Evolutionary conservation across 495 filamentous ascomycete species (phyloP), one percentile per base, ranked within the genome.

Genomic region (Penicillium fimorum): DNA sequence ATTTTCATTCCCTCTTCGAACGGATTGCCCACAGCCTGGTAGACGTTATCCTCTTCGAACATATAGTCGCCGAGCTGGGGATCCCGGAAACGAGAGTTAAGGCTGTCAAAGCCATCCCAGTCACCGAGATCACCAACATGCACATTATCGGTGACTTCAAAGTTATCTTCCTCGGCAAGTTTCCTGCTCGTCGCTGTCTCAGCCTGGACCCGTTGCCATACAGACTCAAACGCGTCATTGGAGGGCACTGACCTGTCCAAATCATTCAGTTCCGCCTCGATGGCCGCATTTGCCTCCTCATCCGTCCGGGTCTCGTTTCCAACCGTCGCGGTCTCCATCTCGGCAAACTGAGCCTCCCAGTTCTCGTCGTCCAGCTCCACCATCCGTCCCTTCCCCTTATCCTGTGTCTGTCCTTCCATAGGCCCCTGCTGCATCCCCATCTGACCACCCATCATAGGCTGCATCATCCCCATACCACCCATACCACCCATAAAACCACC

Each of bases 261-360:
- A 71, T 89, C 80, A 75, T 96, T 85, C 68, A 97, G 81, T 78
- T 97, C 91, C 53, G 79, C 82, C 76, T 97, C 95, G 70, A 94
- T 91, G 15, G 87, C 90, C 55, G 78, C 78, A 48, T 87, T 85
- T 55, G 87, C 87, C 70, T 87, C 80, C 24, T 84, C 83, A 65
- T 95, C 90, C 58, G 57, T 67, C 47, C 82, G 60, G 25, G 76
- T 72, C 62, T 82, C 73, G 46, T 82, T 78, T 20, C 84, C 86
- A 47, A 86, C 82, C 35, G 87, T 76, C 74, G 86, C 82, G 42
- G 87, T 76, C 73, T 94, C 91, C 69, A 97, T 85, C 74, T 93
- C 83, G 43, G 87, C 86, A 67, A 99, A 99, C 67, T 97, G 92
- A 57, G 88, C 87, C 74, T 97, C 94, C 94, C 95, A 99, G 55